Evolutionary conservation across 2,329 filamentous ascomycete species (phyloP).

Genomic region (Ascochyta koolunga): DNA sequence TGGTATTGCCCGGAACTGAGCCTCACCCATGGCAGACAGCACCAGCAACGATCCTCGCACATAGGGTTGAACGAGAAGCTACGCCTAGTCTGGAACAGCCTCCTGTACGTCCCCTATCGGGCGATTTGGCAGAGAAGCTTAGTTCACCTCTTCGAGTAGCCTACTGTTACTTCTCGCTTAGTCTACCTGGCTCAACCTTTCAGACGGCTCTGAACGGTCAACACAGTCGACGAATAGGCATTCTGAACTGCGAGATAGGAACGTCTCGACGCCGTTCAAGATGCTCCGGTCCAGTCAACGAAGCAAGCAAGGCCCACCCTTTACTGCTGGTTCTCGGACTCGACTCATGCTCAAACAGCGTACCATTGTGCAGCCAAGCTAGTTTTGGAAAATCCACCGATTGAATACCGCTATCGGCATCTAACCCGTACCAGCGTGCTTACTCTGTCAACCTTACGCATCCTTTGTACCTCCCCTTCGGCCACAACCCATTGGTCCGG

Average conservation of each 20-base stretch:
- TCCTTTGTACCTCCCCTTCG: no score
- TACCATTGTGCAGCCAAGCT: no score
- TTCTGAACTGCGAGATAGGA: not conserved
- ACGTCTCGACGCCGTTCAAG: not conserved
- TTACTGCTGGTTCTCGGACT: not conserved
- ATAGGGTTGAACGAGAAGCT: not conserved
- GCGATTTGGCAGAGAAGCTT: not conserved
- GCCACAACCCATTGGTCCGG: no score
- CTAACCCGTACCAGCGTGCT: no score
- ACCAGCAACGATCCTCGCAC: not conserved
- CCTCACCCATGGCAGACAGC: not conserved
- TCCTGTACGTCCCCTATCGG: not conserved
- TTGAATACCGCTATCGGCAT: no score
- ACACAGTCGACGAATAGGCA: not conserved
- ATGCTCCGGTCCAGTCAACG: not conserved
- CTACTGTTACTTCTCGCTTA: not conserved
- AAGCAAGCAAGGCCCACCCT: not conserved
- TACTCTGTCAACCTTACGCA: no score
- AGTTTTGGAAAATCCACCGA: not conserved
- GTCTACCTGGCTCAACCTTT: constrained; percentile 1
- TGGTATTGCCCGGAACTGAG: not conserved
- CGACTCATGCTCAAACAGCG: no score
- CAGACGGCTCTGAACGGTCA: not conserved
- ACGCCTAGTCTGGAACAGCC: not conserved
- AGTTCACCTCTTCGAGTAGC: not conserved